Evolutionary conservation across 441 rosid species (phyloP).

Genomic region (Kokia cookei): DNA sequence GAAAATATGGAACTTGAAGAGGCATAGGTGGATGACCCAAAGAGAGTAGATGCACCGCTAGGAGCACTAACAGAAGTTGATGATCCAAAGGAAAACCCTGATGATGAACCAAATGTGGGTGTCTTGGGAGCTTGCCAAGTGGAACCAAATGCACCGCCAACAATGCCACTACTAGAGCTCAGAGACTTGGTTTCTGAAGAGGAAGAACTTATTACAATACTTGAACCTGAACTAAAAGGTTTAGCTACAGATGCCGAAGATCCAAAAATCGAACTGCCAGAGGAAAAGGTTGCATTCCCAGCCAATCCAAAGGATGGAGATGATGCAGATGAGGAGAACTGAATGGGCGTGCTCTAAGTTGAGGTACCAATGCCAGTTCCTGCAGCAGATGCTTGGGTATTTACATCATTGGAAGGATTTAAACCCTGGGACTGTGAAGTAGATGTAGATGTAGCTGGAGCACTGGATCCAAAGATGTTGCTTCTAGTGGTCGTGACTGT

Average conservation of each 20-base stretch:
- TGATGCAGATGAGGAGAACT: constrained; percentile 40
- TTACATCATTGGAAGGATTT: constrained; percentile 29
- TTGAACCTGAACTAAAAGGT: constrained; percentile 37
- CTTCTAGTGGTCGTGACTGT: constrained; percentile 26
- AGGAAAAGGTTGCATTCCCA: constrained; percentile 33
- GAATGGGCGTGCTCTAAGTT: constrained; percentile 45
- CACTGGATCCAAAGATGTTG: constrained; percentile 35
- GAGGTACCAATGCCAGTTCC: constrained; percentile 37
- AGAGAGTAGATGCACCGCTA: constrained; percentile 21
- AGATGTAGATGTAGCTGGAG: constrained; percentile 34
- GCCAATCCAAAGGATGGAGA: constrained; percentile 42
- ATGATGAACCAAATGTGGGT: constrained; percentile 36
- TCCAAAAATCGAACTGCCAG: constrained; percentile 45
- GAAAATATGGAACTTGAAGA: constrained; percentile 42
- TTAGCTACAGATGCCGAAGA: constrained; percentile 33
- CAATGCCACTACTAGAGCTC: constrained; percentile 32
- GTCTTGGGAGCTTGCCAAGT: constrained; percentile 48
- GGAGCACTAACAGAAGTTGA: constrained; percentile 30
- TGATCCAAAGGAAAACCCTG: constrained; percentile 43
- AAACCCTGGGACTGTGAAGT: constrained; percentile 40
- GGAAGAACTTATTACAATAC: constrained; percentile 42
- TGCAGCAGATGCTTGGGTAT: constrained; percentile 32
- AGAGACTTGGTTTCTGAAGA: constrained; percentile 27
- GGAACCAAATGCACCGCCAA: constrained; percentile 41
- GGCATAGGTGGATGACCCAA: constrained; percentile 39